A percentile compares a stretch with the other conserved stretches of the same genome.
Conservation (phyloP, 2,329 filamentous ascomycete species). For the Sphaerulina populicola region DNA sequence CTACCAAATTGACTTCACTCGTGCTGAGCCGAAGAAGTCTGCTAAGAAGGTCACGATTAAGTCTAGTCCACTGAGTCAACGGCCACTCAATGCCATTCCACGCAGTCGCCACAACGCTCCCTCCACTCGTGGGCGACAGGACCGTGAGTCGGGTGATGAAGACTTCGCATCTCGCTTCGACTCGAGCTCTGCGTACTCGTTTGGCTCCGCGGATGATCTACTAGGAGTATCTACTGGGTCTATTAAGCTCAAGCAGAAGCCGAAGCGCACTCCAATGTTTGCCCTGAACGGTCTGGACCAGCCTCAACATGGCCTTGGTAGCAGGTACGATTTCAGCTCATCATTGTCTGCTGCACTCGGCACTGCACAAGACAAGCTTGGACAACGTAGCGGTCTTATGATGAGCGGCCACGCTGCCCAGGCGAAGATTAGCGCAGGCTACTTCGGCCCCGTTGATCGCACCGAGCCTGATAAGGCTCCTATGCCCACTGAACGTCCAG, state of each 20-base stretch:
- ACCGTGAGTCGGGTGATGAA: conserved; percentile 52
- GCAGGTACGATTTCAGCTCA: conserved; percentile 92
- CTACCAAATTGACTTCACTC: conserved; percentile 83
- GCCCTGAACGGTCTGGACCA: conserved; percentile 38
- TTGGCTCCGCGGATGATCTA: conserved; percentile 35
- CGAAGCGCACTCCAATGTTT: conserved; percentile 53
- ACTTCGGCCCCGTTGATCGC: conserved; percentile 34
- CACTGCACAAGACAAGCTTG: conserved; percentile 57
- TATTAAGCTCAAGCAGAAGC: conserved; percentile 62
- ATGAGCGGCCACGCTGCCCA: conserved; percentile 25
- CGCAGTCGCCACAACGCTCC: conserved; percentile 43
- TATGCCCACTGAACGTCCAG: conserved; percentile 36
- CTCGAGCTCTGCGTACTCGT: conserved; percentile 36
- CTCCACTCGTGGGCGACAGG: conserved; percentile 42
- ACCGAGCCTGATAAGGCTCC: conserved; percentile 28
- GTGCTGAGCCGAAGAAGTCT: conserved; percentile 26
- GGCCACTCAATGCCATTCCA: conserved; percentile 46
- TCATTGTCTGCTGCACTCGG: conserved; percentile 77
- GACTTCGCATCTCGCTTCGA: conserved; percentile 56
- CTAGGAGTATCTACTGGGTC: conserved; percentile 52
- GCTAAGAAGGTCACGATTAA: conserved; percentile 19
- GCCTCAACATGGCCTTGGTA: conserved; percentile 60
- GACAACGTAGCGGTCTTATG: conserved; percentile 48
- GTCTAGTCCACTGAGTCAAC: conserved; percentile 28
- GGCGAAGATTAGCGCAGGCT: conserved; percentile 34